Base-by-base conservation (phyloP, 148 eudicot genomes). In the Dysphania ambrosioides region DNA sequence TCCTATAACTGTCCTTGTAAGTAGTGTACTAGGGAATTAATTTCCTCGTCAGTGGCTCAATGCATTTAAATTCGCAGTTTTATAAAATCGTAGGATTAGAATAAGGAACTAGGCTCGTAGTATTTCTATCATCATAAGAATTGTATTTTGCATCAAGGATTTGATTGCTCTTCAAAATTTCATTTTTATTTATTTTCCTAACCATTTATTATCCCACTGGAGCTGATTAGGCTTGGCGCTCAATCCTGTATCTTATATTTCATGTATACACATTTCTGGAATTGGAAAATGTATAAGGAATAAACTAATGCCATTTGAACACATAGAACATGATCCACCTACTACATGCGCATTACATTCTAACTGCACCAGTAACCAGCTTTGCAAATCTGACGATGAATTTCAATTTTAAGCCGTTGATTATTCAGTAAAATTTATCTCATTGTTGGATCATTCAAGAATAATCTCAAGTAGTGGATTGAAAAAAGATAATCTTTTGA, bases 1-100 rank as follows among this genome's bases (percentile, higher is more conserved):
- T 71, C 93, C 93, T 36, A 81, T 87, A 8, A 80, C 88, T 75
- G 88, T 87, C 58, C 87, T 68, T 78, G 93, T 87, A 23, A 80
- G 88, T 59, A 88, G 88, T 60, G 65, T 86, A 57, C 61, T 86
- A 65, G 83, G 70, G 6, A 23, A 23, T n/a, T 88, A 82, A 85
- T 40, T 13, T 19, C 19, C 36, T 31, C 41, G 5, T 31, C 19
- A 9, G 7, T 19, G 44, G 18, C 60, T n/a, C 62, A 71, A 2
- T 8, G 57, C 21, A 5, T 18, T 10, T 15, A 55, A 10, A 27
- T 23, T 13, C 3, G 9, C 62, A 27, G 27, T 8, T 70, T 9
- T 29, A 47, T 47, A 32, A 11, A 32, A 70, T 53, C 69, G 15
- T 53, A 30, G 44, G n/a, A 11, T 31, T 70, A 32, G 73, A 32